Evolutionary conservation across 2,329 filamentous ascomycete genomes (phyloP).

Genomic region (Bipolaris cookei): DNA sequence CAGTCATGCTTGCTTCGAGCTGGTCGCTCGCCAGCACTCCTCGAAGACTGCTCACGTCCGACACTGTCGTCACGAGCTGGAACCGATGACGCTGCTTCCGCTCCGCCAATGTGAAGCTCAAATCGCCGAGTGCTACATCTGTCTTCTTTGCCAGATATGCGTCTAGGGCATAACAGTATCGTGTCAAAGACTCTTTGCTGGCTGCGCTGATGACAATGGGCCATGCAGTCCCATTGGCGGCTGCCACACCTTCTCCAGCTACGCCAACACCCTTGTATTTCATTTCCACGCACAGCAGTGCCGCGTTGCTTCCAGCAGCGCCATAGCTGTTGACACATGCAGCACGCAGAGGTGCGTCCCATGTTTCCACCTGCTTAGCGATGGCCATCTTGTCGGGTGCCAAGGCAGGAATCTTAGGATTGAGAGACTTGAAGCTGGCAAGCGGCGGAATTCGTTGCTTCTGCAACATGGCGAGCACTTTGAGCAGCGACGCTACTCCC

Average conservation of each 20-base stretch:
- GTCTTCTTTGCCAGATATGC: not conserved
- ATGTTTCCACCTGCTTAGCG: constrained; percentile 1
- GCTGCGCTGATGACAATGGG: constrained; percentile 4
- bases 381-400: constrained; percentile 20
- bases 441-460: constrained; percentile 21
- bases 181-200: not conserved
- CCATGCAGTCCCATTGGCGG: not conserved
- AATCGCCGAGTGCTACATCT: not conserved
- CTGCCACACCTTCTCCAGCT: not conserved
- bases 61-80: not conserved
- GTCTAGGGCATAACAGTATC: not conserved
- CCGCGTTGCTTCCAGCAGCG: constrained; percentile 35
- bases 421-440: constrained; percentile 24
- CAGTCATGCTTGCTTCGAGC: not conserved
- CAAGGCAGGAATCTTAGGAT: constrained; percentile 24
- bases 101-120: constrained; percentile 3
- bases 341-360: constrained; percentile 18
- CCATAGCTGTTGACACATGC: constrained; percentile 51
- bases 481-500: constrained; percentile 40
- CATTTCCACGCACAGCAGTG: constrained; percentile 19
- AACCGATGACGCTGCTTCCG: constrained; percentile 4
- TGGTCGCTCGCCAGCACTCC: not conserved
- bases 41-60: not conserved
- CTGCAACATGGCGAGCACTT: constrained; percentile 24
- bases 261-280: not conserved